Conservation (phyloP, 2,329 filamentous ascomycete species). For the Cadophora sp. region DNA sequence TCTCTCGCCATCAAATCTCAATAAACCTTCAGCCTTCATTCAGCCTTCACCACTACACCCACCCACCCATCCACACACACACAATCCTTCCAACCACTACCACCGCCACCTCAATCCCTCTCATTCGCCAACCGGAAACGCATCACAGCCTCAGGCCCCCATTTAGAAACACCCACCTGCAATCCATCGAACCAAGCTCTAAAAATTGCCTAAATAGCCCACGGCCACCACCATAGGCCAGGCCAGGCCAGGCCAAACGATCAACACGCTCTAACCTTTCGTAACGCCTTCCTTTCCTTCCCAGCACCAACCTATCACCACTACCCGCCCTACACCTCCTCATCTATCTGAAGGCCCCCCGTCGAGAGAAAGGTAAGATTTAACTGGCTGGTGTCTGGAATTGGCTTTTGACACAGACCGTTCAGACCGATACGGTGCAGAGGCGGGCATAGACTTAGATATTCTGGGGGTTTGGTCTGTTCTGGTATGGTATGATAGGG, state of each 20-base stretch:
- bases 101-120: neutral
- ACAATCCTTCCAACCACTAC: neutral
- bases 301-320: constrained; percentile 31
- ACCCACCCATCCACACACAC: too few species aligned
- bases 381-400: constrained; percentile 24
- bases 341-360: constrained; percentile 26
- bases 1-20: constrained; percentile 1
- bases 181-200: too few species aligned
- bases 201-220: constrained; percentile 21
- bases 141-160: constrained; percentile 20
- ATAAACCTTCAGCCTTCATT: neutral
- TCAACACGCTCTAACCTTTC: too few species aligned
- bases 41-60: neutral
- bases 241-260: too few species aligned
- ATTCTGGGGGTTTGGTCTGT: too few species aligned
- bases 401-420: constrained; percentile 17
- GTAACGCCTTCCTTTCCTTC: too few species aligned
- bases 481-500: too few species aligned
- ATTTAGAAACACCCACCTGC: constrained; percentile 27
- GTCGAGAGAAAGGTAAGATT: too few species aligned
- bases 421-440: too few species aligned
- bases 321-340: constrained; percentile 35
- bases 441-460: too few species aligned
- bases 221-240: constrained; percentile 14
- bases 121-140: constrained; percentile 11